Conservation (phyloP, 306 rosid species). For the Canavalia ensiformis region DNA sequence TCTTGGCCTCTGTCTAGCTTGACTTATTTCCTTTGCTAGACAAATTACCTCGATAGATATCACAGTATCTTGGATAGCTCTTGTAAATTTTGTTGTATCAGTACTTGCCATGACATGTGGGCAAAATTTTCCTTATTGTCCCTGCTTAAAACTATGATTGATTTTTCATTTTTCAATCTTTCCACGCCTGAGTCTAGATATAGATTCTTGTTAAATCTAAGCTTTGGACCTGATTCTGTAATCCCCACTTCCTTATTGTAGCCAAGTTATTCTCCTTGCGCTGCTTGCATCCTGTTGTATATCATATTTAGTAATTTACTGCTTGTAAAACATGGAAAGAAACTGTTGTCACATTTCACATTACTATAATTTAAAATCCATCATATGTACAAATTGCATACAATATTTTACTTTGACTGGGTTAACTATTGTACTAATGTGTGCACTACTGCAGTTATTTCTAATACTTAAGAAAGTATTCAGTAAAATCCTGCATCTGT, state of each 20-base stretch:
- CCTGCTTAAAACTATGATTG: conserved; percentile 19
- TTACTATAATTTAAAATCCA: conserved; percentile 19
- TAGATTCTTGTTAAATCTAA: conserved; percentile 35
- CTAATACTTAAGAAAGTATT: background rate
- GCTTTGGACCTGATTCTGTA: conserved; percentile 33
- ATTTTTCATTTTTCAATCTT: conserved; percentile 26
- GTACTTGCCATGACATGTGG: conserved; percentile 29
- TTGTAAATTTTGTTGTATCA: conserved; percentile 55
- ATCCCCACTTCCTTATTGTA: conserved; percentile 27
- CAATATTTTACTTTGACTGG: background rate
- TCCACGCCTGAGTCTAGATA: conserved; percentile 19
- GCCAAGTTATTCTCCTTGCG: conserved; percentile 14
- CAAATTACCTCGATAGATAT: conserved; percentile 29
- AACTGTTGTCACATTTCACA: background rate
- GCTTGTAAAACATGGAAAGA: conserved; percentile 1
- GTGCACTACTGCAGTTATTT: background rate
- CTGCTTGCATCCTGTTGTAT: conserved; percentile 33
- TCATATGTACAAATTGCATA: background rate
- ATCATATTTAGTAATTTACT: conserved; percentile 10
- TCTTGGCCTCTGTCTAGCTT: conserved; percentile 75
- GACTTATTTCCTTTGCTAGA: conserved; percentile 42
- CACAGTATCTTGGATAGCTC: conserved; percentile 44
- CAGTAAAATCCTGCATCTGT: background rate
- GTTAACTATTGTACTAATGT: background rate
- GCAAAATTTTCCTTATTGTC: conserved; percentile 21